A percentile compares a stretch with the other conserved stretches of the same genome.
These are phyloP conservation scores for Amanita subjunquillea DNA, from an alignment of 768 basidiomycete genomes.

Conservation along the genomic window DNA sequence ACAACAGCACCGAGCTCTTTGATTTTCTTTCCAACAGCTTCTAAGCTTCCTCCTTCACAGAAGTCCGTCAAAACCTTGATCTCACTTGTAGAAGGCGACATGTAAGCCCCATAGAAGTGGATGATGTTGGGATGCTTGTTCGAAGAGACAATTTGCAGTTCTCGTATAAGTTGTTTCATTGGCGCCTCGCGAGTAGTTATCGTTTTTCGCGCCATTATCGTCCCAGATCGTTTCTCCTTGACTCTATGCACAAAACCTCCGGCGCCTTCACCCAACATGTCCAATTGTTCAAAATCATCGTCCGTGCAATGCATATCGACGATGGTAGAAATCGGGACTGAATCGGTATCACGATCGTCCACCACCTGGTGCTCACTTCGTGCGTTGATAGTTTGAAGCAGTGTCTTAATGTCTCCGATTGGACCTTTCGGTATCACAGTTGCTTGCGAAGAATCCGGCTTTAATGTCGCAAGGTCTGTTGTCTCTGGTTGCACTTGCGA, in stretches of 20 bases:
- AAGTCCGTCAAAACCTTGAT: slow-evolving; percentile 94
- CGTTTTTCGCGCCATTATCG: slow-evolving; percentile 89
- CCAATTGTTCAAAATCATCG: slow-evolving; percentile 63
- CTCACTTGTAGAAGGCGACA: slow-evolving; percentile 79
- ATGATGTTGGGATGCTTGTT: slow-evolving; percentile 84
- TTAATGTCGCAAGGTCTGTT: neutral
- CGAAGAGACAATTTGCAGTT: slow-evolving; percentile 81
- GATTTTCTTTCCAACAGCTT: slow-evolving; percentile 79
- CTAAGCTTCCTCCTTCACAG: slow-evolving; percentile 82
- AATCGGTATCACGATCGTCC: neutral
- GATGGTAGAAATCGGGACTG: neutral
- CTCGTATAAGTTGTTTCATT: slow-evolving; percentile 84
- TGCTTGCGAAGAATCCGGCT: neutral
- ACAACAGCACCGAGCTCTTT: slow-evolving; percentile 70
- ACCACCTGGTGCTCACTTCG: neutral
- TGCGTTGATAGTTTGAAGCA: neutral
- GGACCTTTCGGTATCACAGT: slow-evolving; percentile 5
- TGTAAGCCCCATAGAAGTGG: slow-evolving; percentile 86
- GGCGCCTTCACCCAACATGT: slow-evolving; percentile 86
- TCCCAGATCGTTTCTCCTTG: slow-evolving; percentile 66
- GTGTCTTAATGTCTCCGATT: slow-evolving; percentile 3
- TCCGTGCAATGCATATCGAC: slow-evolving; percentile 41
- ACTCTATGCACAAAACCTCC: slow-evolving; percentile 97
- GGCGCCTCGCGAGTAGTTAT: slow-evolving; percentile 89
- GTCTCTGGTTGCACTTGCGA: slow-evolving; percentile 1